These are phyloP conservation scores for Zea luxurians DNA, from an alignment of 176 grass and related monocot genomes.

Conservation along the genomic window DNA sequence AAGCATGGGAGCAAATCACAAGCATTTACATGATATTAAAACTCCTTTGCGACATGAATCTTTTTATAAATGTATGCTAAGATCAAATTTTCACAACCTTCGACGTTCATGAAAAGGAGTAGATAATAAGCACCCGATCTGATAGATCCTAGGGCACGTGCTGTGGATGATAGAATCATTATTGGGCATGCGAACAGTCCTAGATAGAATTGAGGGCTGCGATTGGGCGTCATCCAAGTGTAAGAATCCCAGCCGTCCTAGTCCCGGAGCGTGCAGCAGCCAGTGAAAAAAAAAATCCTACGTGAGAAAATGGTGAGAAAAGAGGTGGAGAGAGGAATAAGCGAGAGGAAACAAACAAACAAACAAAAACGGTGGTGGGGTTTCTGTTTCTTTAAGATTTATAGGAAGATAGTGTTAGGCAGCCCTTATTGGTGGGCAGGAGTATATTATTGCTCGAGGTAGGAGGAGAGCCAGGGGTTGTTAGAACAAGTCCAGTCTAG, in stretches of 20 bases:
- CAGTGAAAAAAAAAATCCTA: conserved; percentile 36
- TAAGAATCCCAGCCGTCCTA: conserved; percentile 26
- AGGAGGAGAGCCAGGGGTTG: conserved; percentile 39
- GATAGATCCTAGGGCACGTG: background rate
- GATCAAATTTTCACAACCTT: background rate
- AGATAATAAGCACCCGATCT: background rate
- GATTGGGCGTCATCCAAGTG: background rate
- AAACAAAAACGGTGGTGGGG: conserved; percentile 67
- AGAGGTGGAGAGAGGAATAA: conserved; percentile 54
- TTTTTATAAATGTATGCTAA: background rate
- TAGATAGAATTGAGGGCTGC: background rate
- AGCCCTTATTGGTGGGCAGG: conserved; percentile 53
- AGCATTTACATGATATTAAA: background rate
- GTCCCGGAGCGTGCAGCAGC: background rate
- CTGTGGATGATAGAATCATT: background rate
- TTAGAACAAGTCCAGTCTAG: conserved; percentile 45
- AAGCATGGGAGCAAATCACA: background rate
- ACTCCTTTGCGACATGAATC: background rate
- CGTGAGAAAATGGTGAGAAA: conserved; percentile 43
- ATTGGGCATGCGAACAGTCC: background rate
- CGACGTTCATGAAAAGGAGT: background rate
- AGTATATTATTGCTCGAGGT: conserved; percentile 64
- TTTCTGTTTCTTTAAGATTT: conserved; percentile 65
- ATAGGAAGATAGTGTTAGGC: conserved; percentile 54
- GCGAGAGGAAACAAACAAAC: conserved; percentile 56